phyloP scores from a whole-genome alignment of 2,329 filamentous ascomycete genomes.

The Aspergillus niger region DNA sequence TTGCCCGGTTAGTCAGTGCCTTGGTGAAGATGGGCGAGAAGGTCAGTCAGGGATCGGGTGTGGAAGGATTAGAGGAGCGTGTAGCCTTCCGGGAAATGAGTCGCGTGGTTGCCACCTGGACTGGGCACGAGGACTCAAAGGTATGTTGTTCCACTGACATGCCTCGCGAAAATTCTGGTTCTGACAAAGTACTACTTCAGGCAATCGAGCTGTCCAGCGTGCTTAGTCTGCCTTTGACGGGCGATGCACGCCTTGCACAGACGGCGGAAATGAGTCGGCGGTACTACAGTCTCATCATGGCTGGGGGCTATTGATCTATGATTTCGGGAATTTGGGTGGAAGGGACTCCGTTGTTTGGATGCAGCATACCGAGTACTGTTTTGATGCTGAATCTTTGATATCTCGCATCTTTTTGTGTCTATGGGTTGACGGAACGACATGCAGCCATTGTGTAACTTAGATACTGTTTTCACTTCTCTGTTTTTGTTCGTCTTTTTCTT shows the following conservation, averaged over 20 bases:
- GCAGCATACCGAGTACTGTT: neutral
- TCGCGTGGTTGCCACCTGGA: conserved; percentile 67
- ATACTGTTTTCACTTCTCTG: neutral
- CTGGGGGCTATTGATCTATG: conserved; percentile 39
- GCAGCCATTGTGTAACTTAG: conserved; percentile 15
- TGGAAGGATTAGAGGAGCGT: conserved; percentile 57
- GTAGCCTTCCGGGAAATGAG: conserved; percentile 84
- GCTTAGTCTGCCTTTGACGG: conserved; percentile 58
- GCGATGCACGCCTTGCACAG: conserved; percentile 71
- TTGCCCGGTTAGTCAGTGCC: conserved; percentile 52
- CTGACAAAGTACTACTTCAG: conserved; percentile 19
- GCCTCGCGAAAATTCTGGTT: no score
- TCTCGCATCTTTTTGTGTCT: neutral
- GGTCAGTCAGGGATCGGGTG: conserved; percentile 54
- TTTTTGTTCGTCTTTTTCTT: neutral
- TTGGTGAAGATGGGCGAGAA: conserved; percentile 45
- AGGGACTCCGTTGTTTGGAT: neutral
- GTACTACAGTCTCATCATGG: conserved; percentile 69
- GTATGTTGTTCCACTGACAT: conserved; percentile 43
- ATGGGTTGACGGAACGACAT: conserved; percentile 3
- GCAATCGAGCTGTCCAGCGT: conserved; percentile 41
- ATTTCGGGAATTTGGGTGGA: conserved; percentile 2
- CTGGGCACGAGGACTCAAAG: conserved; percentile 61
- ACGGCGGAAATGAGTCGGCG: conserved; percentile 68
- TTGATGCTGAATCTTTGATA: neutral